These are phyloP conservation scores for Aspergillus campestris DNA, from an alignment of 495 filamentous ascomycete genomes.

Conservation along the genomic window DNA sequence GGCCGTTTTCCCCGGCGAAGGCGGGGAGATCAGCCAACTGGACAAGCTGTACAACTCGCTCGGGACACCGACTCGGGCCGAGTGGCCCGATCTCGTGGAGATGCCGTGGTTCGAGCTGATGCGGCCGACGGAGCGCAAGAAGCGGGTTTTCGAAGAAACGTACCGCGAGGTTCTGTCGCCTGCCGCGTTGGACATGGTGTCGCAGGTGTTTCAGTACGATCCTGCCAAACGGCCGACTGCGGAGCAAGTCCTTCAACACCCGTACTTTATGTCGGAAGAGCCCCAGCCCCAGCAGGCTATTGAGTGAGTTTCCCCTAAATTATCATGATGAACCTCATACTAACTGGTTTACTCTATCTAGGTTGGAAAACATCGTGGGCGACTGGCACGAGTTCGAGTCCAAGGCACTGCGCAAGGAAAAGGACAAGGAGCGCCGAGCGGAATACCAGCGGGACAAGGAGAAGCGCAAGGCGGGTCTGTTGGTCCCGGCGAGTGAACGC, in stretches of 20 bases:
- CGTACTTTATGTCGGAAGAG: conserved; percentile 81
- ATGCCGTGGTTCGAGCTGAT: conserved; percentile 97
- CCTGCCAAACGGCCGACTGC: conserved; percentile 78
- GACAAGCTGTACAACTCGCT: conserved; percentile 93
- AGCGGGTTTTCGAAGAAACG: conserved; percentile 74
- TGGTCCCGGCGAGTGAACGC: conserved; percentile 25
- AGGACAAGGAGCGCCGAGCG: conserved; percentile 66
- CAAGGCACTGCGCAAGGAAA: conserved; percentile 87
- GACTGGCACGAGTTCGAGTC: conserved; percentile 99
- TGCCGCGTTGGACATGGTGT: conserved; percentile 74
- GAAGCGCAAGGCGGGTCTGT: conserved; percentile 35
- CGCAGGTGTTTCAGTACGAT: conserved; percentile 78
- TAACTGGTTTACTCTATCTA: conserved; percentile 20
- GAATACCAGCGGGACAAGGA: conserved; percentile 47
- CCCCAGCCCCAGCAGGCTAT: conserved; percentile 68
- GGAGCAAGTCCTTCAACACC: conserved; percentile 75
- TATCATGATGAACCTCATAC: conserved; percentile 3
- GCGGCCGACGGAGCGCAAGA: conserved; percentile 60
- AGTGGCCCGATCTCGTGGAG: conserved; percentile 82
- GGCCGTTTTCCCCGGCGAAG: conserved; percentile 93
- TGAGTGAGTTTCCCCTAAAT: conserved; percentile 55
- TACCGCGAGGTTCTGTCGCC: conserved; percentile 67
- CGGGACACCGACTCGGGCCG: conserved; percentile 72
- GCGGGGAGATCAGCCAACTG: conserved; percentile 87
- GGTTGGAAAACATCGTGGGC: conserved; percentile 74